Conservation (phyloP, 441 rosid genomes). For the Eugenia klotzschiana region DNA sequence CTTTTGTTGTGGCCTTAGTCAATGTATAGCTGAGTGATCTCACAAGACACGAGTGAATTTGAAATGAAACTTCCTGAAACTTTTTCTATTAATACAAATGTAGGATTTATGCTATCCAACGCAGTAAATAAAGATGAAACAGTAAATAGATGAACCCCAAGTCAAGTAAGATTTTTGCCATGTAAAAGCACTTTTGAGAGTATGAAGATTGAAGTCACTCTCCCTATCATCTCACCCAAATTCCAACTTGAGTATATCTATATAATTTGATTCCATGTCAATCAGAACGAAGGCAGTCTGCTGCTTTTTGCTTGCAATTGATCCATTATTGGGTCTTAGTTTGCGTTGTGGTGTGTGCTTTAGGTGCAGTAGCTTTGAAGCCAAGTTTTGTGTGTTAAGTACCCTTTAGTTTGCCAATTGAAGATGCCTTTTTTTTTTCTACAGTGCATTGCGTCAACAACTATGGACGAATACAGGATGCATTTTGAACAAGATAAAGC, state of each 20-base stretch:
- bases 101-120: background rate
- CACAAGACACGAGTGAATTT: background rate
- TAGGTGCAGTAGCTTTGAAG: background rate
- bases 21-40: background rate
- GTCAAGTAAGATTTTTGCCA: background rate
- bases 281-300: background rate
- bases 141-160: background rate
- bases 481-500: constrained; percentile 78
- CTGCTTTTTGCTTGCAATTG: background rate
- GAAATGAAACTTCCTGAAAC: background rate
- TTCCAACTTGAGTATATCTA: background rate
- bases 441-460: constrained; percentile 75
- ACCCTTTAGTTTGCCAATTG: background rate
- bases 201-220: background rate
- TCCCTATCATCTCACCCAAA: background rate
- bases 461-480: constrained; percentile 50
- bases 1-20: background rate
- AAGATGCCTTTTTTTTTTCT: background rate
- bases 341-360: background rate
- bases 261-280: background rate
- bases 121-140: background rate
- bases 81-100: background rate
- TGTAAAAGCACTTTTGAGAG: background rate
- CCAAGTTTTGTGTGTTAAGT: background rate
- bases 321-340: background rate